Conservation (phyloP, 1,284 basidiomycete genomes). For the Meira miltonrushii region DNA sequence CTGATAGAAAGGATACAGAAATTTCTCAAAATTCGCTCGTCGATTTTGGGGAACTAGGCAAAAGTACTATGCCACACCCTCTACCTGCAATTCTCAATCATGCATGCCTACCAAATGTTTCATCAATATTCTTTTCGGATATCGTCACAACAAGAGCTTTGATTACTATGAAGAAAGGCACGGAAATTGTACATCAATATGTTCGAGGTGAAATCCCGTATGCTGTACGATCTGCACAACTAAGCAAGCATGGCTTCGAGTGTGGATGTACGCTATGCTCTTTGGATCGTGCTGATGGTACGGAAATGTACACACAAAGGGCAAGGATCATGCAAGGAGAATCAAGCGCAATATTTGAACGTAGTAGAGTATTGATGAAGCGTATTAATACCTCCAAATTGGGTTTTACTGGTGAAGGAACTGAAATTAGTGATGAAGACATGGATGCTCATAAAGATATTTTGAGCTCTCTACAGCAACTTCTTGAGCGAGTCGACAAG, state of each 20-base stretch:
- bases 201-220: conserved; percentile 46
- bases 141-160: conserved; percentile 46
- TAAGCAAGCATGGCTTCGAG: conserved; percentile 47
- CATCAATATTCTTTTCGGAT: conserved; percentile 48
- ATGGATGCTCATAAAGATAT: conserved; percentile 36
- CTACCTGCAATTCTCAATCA: conserved; percentile 51
- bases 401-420: too few species aligned
- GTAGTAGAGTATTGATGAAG: conserved; percentile 38
- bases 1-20: neutral
- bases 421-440: neutral
- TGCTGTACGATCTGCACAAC: conserved; percentile 27
- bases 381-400: conserved; percentile 4
- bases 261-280: conserved; percentile 42
- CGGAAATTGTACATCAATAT: conserved; percentile 51
- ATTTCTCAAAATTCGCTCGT: neutral
- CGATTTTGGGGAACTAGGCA: conserved; percentile 6
- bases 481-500: conserved; percentile 24
- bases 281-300: conserved; percentile 39
- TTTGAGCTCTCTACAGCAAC: conserved; percentile 24
- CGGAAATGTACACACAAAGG: conserved; percentile 15
- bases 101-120: conserved; percentile 49
- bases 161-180: conserved; percentile 34
- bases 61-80: conserved; percentile 49
- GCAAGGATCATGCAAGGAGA: conserved; percentile 34
- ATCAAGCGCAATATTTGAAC: conserved; percentile 35